Evolutionary conservation across 75 land plant species (phyloP), one percentile per base, ranked within the genome.

Genomic region (Picea sitchensis): DNA sequence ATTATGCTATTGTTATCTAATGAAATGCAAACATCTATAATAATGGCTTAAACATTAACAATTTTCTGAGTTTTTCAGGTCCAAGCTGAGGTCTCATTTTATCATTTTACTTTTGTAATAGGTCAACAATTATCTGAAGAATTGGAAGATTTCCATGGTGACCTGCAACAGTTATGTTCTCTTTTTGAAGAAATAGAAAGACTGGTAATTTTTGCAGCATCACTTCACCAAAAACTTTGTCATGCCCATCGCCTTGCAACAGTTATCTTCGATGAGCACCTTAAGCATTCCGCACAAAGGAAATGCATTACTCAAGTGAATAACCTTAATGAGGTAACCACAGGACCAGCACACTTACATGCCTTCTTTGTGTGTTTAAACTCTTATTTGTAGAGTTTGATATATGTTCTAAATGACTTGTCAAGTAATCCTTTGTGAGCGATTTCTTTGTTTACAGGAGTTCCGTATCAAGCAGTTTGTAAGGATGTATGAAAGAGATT

Each of bases 161-260:
- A 98, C 65, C 73, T 98, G 44, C 81, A 76, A 78, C 87, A 85
- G 69, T 83, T 98, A 6, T 93, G 91, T 83, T 63, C 76, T 51
- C 83, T 86, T 31, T 94, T 98, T 81, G 92, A 88, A 75, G 87
- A 92, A 75, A 82, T 88, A 65, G 99, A 98, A 86, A 87, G 85
- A 76, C 78, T 93, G 17, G 68, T 92, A 4, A 73, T 82, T 59
- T 59, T 93, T 61, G 96, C 99, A 73, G 93, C 92, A 77, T 98
- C 99, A 62, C 88, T 98, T 36, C 86, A 91, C 77, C 87, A 91
- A 41, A 98, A 93, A 80, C 82, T 98, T 23, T 34, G 71, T 23
- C 59, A 79, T 73, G 87, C 89, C 38, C 91, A 92, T 47, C 90
- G 91, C 31, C 85, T 95, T 51, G 86, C 86, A 31, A 78, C 89